Evolutionary conservation across 495 filamentous ascomycete genomes (phyloP).

Genomic region (Tuber aestivum): DNA sequence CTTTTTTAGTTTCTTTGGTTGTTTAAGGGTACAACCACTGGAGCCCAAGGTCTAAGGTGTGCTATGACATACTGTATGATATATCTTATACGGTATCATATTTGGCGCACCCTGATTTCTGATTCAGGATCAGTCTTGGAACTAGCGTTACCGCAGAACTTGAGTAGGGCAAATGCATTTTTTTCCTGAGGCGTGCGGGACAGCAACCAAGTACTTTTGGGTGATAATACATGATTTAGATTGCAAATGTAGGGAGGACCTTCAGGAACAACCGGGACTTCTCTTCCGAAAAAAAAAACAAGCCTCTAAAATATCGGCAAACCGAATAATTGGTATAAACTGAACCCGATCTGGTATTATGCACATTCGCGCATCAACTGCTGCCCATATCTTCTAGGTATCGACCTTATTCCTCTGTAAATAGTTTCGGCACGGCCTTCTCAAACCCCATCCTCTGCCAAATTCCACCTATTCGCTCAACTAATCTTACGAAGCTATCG

Average conservation of each 20-base stretch:
- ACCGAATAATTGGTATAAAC: background rate
- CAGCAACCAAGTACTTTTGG: background rate
- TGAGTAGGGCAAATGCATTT: background rate
- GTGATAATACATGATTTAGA: background rate
- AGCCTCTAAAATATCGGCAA: background rate
- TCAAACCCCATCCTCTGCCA: slow-evolving; percentile 42
- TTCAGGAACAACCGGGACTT: background rate
- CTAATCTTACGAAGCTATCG: slow-evolving; percentile 27
- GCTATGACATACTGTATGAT: background rate
- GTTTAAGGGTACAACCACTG: no score
- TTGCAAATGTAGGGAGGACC: background rate
- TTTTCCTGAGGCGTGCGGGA: background rate
- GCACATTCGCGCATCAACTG: background rate
- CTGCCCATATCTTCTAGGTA: background rate
- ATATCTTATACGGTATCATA: no score
- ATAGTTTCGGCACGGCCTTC: slow-evolving; percentile 23
- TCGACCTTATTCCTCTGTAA: slow-evolving; percentile 2
- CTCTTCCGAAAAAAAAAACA: background rate
- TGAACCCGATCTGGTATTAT: background rate
- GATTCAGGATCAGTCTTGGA: no score
- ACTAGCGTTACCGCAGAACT: background rate
- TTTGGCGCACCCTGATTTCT: no score
- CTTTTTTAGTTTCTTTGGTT: no score
- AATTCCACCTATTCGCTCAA: slow-evolving; percentile 33
- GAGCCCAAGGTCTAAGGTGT: background rate